phyloP scores from a whole-genome alignment of 2,329 filamentous ascomycete species.

The Colletotrichum nymphaeae region DNA sequence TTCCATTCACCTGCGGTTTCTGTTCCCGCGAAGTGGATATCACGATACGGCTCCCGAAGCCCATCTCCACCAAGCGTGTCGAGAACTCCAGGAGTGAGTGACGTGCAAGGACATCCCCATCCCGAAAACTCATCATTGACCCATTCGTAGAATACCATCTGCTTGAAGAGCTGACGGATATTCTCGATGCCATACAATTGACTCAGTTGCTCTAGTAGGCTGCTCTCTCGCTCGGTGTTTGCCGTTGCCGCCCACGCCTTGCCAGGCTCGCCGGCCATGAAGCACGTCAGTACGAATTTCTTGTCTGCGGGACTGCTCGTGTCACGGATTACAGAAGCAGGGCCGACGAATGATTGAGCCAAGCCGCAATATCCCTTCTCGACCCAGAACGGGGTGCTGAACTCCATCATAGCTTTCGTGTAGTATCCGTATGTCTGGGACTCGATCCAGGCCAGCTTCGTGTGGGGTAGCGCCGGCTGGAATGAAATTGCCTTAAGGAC shows the following conservation, averaged over 20 bases:
- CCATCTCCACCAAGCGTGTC: constrained; percentile 44
- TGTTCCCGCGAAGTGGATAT: constrained; percentile 60
- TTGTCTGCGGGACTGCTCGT: constrained; percentile 44
- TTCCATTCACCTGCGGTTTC: constrained; percentile 65
- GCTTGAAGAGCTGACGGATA: constrained; percentile 42
- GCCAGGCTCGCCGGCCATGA: constrained; percentile 51
- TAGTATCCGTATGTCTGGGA: constrained; percentile 58
- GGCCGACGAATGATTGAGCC: constrained; percentile 56
- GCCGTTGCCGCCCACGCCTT: constrained; percentile 44
- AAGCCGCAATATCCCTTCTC: constrained; percentile 56
- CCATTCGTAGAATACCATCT: constrained; percentile 52
- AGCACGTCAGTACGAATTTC: constrained; percentile 52
- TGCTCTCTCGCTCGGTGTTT: constrained; percentile 35
- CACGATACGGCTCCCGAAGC: constrained; percentile 48
- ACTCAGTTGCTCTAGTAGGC: constrained; percentile 43
- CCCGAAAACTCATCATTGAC: constrained; percentile 50
- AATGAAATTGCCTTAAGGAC: constrained; percentile 59
- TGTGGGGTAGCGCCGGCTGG: constrained; percentile 54
- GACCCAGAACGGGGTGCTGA: constrained; percentile 52
- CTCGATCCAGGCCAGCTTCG: constrained; percentile 49
- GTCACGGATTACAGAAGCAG: constrained; percentile 58
- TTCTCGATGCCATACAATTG: constrained; percentile 38
- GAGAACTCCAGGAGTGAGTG: constrained; percentile 51
- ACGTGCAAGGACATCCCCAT: constrained; percentile 53
- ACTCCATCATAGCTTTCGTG: constrained; percentile 61